Base-by-base conservation (phyloP, 495 filamentous ascomycete species). In the Tetracladium setigerum region DNA sequence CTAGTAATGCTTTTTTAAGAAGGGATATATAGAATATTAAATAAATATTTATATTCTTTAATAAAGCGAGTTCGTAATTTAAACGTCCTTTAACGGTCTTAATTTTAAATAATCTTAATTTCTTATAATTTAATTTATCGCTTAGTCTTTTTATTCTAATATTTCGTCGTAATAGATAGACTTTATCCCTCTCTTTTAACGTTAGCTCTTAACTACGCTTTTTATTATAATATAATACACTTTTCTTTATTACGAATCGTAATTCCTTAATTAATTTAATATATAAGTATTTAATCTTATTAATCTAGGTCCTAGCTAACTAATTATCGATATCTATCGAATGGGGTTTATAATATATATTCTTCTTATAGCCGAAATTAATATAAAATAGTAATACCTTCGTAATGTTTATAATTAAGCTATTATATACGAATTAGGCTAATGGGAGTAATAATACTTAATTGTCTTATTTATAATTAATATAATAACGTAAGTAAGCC, bases 91-190 rank as follows among this genome's bases (percentile, higher is more conserved):
- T 44, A 32, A 32, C 12, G 18, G 2, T 14, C 13, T 33, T 44
- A 44, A 49, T 44, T 49, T 44, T 43, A 44, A 49, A 49, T 43
- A 41, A 24, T 49, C 33, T 43, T 16, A 62, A 19, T 47, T 50
- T 43, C 44, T 49, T 48, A 50, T 57, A 33, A 16, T 62, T 35
- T 27, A 63, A 43, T 51, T 63, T 63, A 18, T 52, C 44, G 15
- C 41, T 63, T 46, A 31, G 36, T 57, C 48, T 17, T 50, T 52
- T 51, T 4, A 36, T 62, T 54, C 54, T 55, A 32, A 64, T 53
- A 42, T 62, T 57, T 38, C 38, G 44, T 17, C 37, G 41, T 41
- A 56, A 41, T 22, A 65, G 54, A 40, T 62, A n/a, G n/a, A n/a
- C n/a, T n/a, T n/a, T n/a, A n/a, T n/a, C 52, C 48, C 41, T 40